These are phyloP conservation scores for Gracilaria domingensis DNA, from an alignment of 23 red algal species.

Conservation along the genomic window DNA sequence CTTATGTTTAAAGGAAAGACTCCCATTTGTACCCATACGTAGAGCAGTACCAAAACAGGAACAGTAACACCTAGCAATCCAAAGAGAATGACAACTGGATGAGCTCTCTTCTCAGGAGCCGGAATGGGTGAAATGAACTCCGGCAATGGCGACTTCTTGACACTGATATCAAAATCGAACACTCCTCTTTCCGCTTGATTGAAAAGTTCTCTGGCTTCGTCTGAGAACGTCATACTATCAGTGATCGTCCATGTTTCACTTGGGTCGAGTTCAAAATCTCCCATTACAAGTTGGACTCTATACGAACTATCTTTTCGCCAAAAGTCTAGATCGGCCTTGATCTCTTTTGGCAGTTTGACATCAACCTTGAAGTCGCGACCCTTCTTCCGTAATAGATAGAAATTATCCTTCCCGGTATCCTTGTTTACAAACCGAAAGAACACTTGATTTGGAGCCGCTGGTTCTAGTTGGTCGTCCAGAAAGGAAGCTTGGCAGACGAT, in stretches of 20 bases:
- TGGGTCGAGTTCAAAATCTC: slow-evolving; percentile 5
- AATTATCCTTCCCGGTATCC: slow-evolving; percentile 34
- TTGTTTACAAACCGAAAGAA: slow-evolving; percentile 65
- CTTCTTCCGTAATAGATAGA: slow-evolving; percentile 30
- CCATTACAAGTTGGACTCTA: slow-evolving; percentile 41
- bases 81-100: slow-evolving; percentile 12
- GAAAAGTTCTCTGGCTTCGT: slow-evolving; percentile 11
- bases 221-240: slow-evolving; percentile 31
- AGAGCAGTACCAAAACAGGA: slow-evolving; percentile 46
- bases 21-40: slow-evolving; percentile 41
- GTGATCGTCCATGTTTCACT: slow-evolving; percentile 60
- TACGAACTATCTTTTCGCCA: slow-evolving; percentile 40
- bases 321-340: slow-evolving; percentile 50
- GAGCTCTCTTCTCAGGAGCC: slow-evolving; percentile 38
- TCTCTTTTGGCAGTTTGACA: slow-evolving; percentile 40
- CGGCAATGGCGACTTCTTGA: slow-evolving; percentile 61
- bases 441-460: slow-evolving; percentile 34
- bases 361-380: slow-evolving; percentile 53
- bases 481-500: slow-evolving; percentile 48
- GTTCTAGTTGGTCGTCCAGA: slow-evolving; percentile 30
- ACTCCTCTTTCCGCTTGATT: slow-evolving; percentile 24
- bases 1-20: slow-evolving; percentile 47
- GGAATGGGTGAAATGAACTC: slow-evolving; percentile 59
- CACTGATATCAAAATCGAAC: slow-evolving; percentile 78
- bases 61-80: slow-evolving; percentile 20